These are phyloP conservation scores for Akanthomyces uredinophilus DNA, from an alignment of 2,329 filamentous ascomycete species.

Conservation along the genomic window DNA sequence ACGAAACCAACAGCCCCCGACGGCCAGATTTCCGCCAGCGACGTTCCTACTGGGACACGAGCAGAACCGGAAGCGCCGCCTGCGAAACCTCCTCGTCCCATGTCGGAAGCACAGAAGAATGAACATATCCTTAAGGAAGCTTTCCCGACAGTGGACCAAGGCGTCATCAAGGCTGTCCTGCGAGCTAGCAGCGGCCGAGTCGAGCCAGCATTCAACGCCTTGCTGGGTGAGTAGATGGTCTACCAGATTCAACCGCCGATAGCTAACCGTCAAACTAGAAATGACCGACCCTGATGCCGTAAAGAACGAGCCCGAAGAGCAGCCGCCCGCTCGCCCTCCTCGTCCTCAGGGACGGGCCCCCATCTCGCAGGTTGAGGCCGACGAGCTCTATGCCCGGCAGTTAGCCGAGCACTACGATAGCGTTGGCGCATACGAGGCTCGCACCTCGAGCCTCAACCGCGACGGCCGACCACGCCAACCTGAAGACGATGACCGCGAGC, in stretches of 20 bases:
- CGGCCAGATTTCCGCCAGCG: conserved; percentile 22
- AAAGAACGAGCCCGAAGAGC: conserved; percentile 47
- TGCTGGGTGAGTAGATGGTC: conserved; percentile 59
- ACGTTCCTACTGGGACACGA: conserved; percentile 18
- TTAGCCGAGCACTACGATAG: conserved; percentile 86
- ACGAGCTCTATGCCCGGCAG: conserved; percentile 87
- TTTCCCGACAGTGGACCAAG: conserved; percentile 75
- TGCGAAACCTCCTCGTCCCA: conserved; percentile 78
- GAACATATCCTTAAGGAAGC: conserved; percentile 88
- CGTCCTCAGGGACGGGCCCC: conserved; percentile 60
- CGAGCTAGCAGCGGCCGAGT: conserved; percentile 80
- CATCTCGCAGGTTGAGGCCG: conserved; percentile 78
- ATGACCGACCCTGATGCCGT: conserved; percentile 75
- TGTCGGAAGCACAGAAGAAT: conserved; percentile 77
- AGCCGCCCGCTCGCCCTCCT: conserved; percentile 72
- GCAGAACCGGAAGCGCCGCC: conserved; percentile 48
- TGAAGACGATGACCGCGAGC: conserved; percentile 62
- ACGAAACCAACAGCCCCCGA: conserved; percentile 22
- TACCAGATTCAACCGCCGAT: not conserved
- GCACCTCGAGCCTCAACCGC: conserved; percentile 43
- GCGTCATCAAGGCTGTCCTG: conserved; percentile 83
- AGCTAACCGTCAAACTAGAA: conserved; percentile 37
- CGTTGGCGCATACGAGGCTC: conserved; percentile 51
- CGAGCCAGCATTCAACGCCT: conserved; percentile 91
- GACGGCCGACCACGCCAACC: conserved; percentile 33